Evolutionary conservation across 768 basidiomycete genomes (phyloP), one percentile per base, ranked within the genome.

Genomic region (Pulveroboletus sp.): DNA sequence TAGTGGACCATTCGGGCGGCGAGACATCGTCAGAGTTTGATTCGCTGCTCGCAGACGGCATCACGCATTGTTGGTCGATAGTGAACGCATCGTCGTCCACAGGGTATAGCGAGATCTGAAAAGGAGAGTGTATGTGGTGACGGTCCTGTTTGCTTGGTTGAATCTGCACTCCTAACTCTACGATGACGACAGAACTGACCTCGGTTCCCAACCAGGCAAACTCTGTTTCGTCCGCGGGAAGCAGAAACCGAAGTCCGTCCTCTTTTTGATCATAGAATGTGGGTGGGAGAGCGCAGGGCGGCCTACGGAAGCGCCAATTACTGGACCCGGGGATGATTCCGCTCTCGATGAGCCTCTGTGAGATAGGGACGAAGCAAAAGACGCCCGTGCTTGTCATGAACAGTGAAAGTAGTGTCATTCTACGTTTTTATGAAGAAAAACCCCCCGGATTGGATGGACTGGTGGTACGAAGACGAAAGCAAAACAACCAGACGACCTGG

Each of bases 341-440:
- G 3, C 59, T 61, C 44, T 55, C 52, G 18, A 58, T 30, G 26
- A 63, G 61, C 54, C 62, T 55, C 32, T 56, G 59, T n/a, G 49
- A 61, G 31, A 64, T 63, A 21, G 62, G 54, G 40, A 63, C 51
- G 32, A 64, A 63, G 44, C 61, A 63, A 47, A 63, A 64, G 5
- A 63, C 40, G 18, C 62, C 62, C 15, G 62, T 54, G 37, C 51
- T 61, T 3, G 59, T 51, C 59, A 54, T 58, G 37, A 64, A 62
- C 3, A 54, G 18, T 3, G 61, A 64, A n/a, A 62, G 41, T 2
- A 64, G 47, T 3, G 62, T 58, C 61, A 61, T 63, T 12, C 5
- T 24, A 8, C 15, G 38, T 41, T n/a, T 39, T n/a, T 1, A 17
- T 21, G 21, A 21, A 21, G 21, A 21, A 21, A 21, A 21, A 21